phyloP scores from a whole-genome alignment of 495 filamentous ascomycete species.

The Bombardia bombarda region DNA sequence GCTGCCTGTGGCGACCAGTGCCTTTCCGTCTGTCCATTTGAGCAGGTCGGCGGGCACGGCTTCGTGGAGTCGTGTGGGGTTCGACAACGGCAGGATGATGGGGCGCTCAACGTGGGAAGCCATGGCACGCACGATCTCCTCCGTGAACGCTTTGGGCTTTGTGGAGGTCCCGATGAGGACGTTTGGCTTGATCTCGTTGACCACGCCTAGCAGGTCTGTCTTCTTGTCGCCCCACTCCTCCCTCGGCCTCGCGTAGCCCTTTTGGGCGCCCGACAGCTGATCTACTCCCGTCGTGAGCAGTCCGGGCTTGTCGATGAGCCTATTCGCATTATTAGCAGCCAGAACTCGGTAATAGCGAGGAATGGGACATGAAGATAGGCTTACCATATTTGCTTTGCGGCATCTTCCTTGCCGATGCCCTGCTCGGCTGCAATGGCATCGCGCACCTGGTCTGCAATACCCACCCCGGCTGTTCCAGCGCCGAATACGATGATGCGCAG shows the following conservation, averaged over 20 bases:
- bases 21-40: conserved; percentile 69
- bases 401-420: conserved; percentile 62
- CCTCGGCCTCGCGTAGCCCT: conserved; percentile 56
- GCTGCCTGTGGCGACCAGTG: conserved; percentile 76
- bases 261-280: conserved; percentile 55
- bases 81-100: conserved; percentile 78
- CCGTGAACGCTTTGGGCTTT: conserved; percentile 67
- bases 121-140: conserved; percentile 70
- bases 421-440: conserved; percentile 68
- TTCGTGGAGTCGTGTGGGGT: conserved; percentile 80
- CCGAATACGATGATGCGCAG: conserved; percentile 69
- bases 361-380: conserved; percentile 8
- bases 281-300: conserved; percentile 53
- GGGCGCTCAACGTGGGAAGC: conserved; percentile 67
- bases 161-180: conserved; percentile 82
- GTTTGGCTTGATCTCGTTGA: conserved; percentile 69
- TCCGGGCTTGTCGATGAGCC: conserved; percentile 81
- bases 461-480: conserved; percentile 77
- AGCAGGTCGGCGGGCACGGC: conserved; percentile 71
- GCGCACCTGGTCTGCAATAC: conserved; percentile 78
- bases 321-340: conserved; percentile 20
- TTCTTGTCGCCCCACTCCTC: conserved; percentile 54
- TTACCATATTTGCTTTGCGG: conserved; percentile 73
- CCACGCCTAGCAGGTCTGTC: conserved; percentile 53
- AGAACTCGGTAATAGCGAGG: neutral